Conservation (phyloP, 768 basidiomycete species). For the Pluteus cervinus region DNA sequence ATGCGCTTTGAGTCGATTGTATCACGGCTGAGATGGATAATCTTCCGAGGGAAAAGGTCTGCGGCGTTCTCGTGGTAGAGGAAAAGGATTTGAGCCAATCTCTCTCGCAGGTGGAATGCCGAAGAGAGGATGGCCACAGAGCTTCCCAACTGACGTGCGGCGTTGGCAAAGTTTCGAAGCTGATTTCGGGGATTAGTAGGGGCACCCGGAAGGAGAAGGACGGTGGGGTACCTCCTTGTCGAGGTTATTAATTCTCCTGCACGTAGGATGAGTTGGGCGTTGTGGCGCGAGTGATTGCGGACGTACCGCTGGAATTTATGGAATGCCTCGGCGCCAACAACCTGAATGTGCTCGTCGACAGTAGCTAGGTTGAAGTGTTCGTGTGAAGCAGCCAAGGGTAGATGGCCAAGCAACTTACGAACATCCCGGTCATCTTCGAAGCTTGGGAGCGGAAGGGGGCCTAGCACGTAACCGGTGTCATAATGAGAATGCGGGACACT, state of each 20-base stretch:
- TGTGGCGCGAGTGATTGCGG: slow-evolving; percentile 3
- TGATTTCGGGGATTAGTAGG: slow-evolving; percentile 17
- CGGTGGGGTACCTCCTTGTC: slow-evolving; percentile 49
- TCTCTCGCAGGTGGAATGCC: slow-evolving; percentile 63
- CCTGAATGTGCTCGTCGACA: slow-evolving; percentile 67
- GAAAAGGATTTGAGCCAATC: slow-evolving; percentile 61
- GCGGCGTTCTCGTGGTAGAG: slow-evolving; percentile 74
- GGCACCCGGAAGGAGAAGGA: slow-evolving; percentile 1
- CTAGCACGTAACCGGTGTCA: slow-evolving; percentile 14
- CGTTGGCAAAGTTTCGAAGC: slow-evolving; percentile 74
- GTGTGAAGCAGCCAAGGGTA: background rate
- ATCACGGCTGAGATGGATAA: slow-evolving; percentile 38
- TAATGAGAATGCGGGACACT: background rate
- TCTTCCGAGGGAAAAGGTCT: slow-evolving; percentile 67
- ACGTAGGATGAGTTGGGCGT: slow-evolving; percentile 5
- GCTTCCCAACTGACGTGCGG: slow-evolving; percentile 69
- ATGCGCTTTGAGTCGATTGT: slow-evolving; percentile 21
- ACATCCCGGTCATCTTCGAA: slow-evolving; percentile 63
- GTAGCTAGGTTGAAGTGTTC: slow-evolving; percentile 33
- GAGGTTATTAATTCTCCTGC: slow-evolving; percentile 51
- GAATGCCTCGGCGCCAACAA: slow-evolving; percentile 60
- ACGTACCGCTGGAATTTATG: slow-evolving; percentile 55
- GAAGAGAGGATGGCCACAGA: slow-evolving; percentile 75
- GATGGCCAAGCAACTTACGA: slow-evolving; percentile 40
- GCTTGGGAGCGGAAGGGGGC: slow-evolving; percentile 33